These are phyloP conservation scores for Rosa chinensis DNA, from an alignment of 306 rosid species.

Conservation along the genomic window DNA sequence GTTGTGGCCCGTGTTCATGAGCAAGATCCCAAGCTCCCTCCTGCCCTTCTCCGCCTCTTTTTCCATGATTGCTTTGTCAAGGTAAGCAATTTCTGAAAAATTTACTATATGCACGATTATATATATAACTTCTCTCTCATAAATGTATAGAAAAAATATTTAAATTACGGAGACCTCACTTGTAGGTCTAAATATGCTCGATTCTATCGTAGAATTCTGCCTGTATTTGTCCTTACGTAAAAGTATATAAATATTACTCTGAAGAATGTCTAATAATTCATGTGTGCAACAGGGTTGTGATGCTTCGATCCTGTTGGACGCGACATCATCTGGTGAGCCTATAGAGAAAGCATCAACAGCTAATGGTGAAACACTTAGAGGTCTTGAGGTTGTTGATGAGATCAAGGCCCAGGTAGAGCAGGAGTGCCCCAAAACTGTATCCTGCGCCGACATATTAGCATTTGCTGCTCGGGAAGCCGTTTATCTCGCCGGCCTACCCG, in stretches of 20 bases:
- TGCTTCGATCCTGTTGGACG: slow-evolving; percentile 65
- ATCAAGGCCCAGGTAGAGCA: slow-evolving; percentile 50
- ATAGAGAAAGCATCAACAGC: slow-evolving; percentile 53
- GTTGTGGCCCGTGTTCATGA: neutral
- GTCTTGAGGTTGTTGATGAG: slow-evolving; percentile 49
- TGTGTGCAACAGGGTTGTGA: slow-evolving; percentile 66
- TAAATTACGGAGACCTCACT: no score
- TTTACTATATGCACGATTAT: no score
- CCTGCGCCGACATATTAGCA: slow-evolving; percentile 65
- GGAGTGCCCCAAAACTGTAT: slow-evolving; percentile 55
- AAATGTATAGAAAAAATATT: neutral
- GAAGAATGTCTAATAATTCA: no score
- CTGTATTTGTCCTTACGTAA: no score
- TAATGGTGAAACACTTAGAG: slow-evolving; percentile 43
- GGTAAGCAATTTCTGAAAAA: slow-evolving; percentile 31
- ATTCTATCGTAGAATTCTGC: no score
- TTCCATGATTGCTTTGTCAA: slow-evolving; percentile 81
- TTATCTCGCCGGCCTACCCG: slow-evolving; percentile 32
- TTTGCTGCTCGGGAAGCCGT: slow-evolving; percentile 46
- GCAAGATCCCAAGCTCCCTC: slow-evolving; percentile 29
- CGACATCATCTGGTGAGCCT: slow-evolving; percentile 16
- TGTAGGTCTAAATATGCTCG: no score
- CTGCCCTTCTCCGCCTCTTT: slow-evolving; percentile 51
- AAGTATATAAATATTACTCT: no score
- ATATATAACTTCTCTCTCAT: neutral